Base-by-base conservation (phyloP, 768 basidiomycete genomes). In the Leccinum variicolor region DNA sequence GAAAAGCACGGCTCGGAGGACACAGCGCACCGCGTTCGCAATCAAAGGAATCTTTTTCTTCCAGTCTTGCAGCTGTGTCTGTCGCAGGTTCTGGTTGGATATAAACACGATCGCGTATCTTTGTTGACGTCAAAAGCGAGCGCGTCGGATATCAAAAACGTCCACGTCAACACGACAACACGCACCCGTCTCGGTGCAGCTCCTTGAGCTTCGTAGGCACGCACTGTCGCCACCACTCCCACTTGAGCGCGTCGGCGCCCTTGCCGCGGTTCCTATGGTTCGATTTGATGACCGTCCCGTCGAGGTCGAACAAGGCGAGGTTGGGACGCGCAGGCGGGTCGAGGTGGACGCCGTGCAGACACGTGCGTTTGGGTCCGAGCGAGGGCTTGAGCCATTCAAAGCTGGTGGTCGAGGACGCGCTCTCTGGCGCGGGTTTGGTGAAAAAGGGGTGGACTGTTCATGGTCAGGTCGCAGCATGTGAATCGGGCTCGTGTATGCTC, bases 241-340 rank as follows among this genome's bases (percentile, higher is more conserved):
- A 85, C 34, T 69, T 64, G 2, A 69, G 63, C 4, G 77, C 67
- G 1, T 63, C 51, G 23, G 69, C 66, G 29, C 69, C 70, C 49
- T 75, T 74, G 25, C 74, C 73, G 25, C 79, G 76, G 47, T 55
- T 59, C 33, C 52, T 67, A 51, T 50, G 60, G 50, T 57, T 66
- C 50, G 52, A 68, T 62, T 86, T 88, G 69, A 97, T 93, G 58
- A 95, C 64, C 0, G 92, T 94, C 3, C 90, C 92, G 67, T 97
- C 94, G 23, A 97, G 75, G 69, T 97, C 94, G 60, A 94, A 90
- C 13, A 85, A 81, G 10, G 90, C 89, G 31, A 93, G 81, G 62
- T 86, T 88, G n/a, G 76, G 34, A 1, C 72, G 73, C 8, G 76
- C 73, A 13, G 71, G 53, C 0, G 74, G 71, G 45, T 56, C 56